phyloP scores from a whole-genome alignment of 139 green algal species.

The Volvox reticuliferus region DNA sequence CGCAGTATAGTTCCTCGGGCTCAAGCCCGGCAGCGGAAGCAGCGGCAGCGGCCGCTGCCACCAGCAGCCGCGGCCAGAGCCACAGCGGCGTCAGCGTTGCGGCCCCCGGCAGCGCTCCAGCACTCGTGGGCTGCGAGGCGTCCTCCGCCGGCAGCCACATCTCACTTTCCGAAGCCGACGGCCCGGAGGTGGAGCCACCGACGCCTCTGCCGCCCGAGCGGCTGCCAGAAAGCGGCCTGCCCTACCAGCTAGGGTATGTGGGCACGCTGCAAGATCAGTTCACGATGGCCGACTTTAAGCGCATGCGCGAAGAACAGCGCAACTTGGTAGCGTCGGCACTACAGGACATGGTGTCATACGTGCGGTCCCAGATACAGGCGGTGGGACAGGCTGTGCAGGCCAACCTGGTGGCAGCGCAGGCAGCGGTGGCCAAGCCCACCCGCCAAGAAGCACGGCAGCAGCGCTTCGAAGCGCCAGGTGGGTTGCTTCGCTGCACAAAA shows the following conservation, averaged over 20 bases:
- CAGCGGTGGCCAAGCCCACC: constrained; percentile 50
- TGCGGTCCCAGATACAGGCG: constrained; percentile 45
- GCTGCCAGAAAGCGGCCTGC: constrained; percentile 50
- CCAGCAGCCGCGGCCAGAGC: neutral
- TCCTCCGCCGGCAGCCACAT: neutral
- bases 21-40: neutral
- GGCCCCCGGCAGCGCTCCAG: neutral
- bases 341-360: constrained; percentile 46
- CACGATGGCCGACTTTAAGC: constrained; percentile 47
- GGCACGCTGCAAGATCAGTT: constrained; percentile 33
- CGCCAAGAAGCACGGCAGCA: constrained; percentile 44
- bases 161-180: neutral
- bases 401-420: constrained; percentile 40
- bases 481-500: neutral
- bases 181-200: constrained; percentile 3
- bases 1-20: neutral
- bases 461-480: constrained; percentile 45
- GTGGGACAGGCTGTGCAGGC: constrained; percentile 46
- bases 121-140: neutral
- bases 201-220: constrained; percentile 38
- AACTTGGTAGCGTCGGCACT: constrained; percentile 16
- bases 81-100: neutral
- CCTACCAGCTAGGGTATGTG: constrained; percentile 51
- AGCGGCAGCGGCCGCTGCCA: neutral
- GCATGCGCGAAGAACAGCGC: constrained; percentile 47